Evolutionary conservation across 192 early-diverging fungal species (phyloP), one percentile per base, ranked within the genome.

Genomic region (Rhizophagus sp.): DNA sequence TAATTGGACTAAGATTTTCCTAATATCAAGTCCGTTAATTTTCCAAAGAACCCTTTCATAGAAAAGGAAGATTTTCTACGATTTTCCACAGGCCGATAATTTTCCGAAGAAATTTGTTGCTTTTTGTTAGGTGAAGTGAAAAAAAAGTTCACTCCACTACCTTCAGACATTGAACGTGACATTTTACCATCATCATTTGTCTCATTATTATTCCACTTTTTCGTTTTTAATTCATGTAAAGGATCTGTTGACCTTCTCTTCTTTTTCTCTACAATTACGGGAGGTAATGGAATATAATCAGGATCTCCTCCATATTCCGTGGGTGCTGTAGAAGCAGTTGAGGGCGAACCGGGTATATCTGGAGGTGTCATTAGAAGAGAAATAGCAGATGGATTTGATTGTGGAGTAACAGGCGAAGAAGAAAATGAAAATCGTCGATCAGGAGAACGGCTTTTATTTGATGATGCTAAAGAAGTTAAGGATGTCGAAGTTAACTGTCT

Each of bases 391-490:
- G 25, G 65, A 22, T 67, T 25, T 67, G 65, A 34, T 25, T 33
- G 33, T 4, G 33, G 65, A 67, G 65, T 67, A 33, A 22, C 27
- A 67, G 65, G 65, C 15, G 65, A 67, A 33, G 65, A 34, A 33
- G 25, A 67, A 34, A 67, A 33, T 67, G 65, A 34, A 33, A 34
- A 67, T 67, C 65, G 25, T 25, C 12, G 25, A 34, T 67, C 65
- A 25, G 33, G 33, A 25, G 25, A 33, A 34, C 50, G 50, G 22
- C 50, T 57, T 4, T 57, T 47, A 47, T 47, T 44, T 71, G 33
- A 33, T 34, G 69, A 71, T 71, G 69, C 10, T 34, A 36, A 33
- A 71, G 69, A 34, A 41, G 69, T 71, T n/a, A 36, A n/a, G 44
- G 69, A 27, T 9, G 69, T 17, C 1, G 24, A 34, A 10, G 33